Conservation (phyloP, 1,284 basidiomycete genomes). For the Microstroma glucosiphilum region DNA sequence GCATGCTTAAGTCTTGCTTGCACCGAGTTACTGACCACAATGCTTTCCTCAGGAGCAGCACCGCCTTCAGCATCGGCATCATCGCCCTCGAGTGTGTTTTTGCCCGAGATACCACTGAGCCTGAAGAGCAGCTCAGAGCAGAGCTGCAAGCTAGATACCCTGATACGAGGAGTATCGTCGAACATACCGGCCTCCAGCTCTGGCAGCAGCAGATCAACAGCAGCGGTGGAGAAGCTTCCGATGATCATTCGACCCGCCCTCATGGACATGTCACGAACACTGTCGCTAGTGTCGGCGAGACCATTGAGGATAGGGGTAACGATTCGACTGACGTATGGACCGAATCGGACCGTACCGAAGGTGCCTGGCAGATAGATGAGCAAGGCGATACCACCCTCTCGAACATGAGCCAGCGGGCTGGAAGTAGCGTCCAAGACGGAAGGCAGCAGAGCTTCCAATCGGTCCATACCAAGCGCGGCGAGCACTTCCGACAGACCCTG, state of each 20-base stretch:
- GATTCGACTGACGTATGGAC: constrained; percentile 89
- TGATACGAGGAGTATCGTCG: constrained; percentile 87
- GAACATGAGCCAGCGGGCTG: constrained; percentile 80
- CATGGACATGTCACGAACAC: constrained; percentile 87
- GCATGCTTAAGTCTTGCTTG: constrained; percentile 78
- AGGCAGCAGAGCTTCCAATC: constrained; percentile 86
- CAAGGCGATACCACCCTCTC: constrained; percentile 97
- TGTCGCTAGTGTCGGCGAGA: constrained; percentile 87
- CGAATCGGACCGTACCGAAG: constrained; percentile 82
- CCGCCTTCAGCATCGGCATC: constrained; percentile 51
- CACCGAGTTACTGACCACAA: constrained; percentile 55
- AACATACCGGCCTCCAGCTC: constrained; percentile 94
- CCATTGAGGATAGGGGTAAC: constrained; percentile 88
- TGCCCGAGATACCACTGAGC: constrained; percentile 92
- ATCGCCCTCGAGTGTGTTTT: constrained; percentile 61
- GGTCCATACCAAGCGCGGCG: constrained; percentile 91
- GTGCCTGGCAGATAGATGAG: constrained; percentile 94
- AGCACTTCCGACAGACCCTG: constrained; percentile 95
- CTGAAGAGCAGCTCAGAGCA: constrained; percentile 95
- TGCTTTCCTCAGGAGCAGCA: constrained; percentile 62
- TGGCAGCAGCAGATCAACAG: constrained; percentile 87
- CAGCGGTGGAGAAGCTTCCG: constrained; percentile 83
- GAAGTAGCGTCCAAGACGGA: constrained; percentile 79
- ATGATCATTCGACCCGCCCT: constrained; percentile 98
- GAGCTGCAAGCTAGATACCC: constrained; percentile 83